Base-by-base conservation (phyloP, 352 stramenopile genomes). In the Phytophthora idaei region DNA sequence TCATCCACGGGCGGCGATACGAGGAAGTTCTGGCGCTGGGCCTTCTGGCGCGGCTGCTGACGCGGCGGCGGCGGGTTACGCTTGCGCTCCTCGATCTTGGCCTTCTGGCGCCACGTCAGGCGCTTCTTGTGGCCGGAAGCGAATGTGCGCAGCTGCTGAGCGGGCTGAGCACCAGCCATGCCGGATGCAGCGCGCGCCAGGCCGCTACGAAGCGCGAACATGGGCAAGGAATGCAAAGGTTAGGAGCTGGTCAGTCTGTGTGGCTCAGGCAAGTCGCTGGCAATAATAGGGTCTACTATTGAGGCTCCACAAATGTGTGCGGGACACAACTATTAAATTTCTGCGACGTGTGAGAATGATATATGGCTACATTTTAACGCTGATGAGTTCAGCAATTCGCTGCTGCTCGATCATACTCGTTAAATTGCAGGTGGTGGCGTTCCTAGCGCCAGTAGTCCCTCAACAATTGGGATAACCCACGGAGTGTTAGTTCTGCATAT, bases 81-180 rank as follows among this genome's bases (percentile, higher is more conserved):
- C 52, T 71, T 74, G 32, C 52, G 66, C 68, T 85, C 82, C 45
- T 87, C 75, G 58, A 82, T 62, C 51, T 83, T 85, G 52, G 77
- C 76, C 70, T 89, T 87, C 69, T 93, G 78, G 56, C 82, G 82
- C 84, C 84, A 93, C 31, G 84, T 89, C 42, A 91, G 25, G 44
- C 57, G 41, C 63, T 71, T 81, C 61, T 83, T 89, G 48, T 64
- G 54, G 46, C 74, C 77, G 14, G 77, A 73, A 34, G 85, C 83
- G 48, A 93, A 82, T 12, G 67, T 52, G 50, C 84, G 86, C 53
- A 78, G 67, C 69, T 71, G 54, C 49, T 74, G 64, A 17, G 65
- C 29, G 3, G 64, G 44, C 29, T 54, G 36, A 15, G 42, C 36
- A 21, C 29, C 48, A 54, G 29, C 29, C n/a, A 39, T 12, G 32